These are phyloP conservation scores for Thelonectria olida DNA, from an alignment of 2,329 filamentous ascomycete species.

Conservation along the genomic window DNA sequence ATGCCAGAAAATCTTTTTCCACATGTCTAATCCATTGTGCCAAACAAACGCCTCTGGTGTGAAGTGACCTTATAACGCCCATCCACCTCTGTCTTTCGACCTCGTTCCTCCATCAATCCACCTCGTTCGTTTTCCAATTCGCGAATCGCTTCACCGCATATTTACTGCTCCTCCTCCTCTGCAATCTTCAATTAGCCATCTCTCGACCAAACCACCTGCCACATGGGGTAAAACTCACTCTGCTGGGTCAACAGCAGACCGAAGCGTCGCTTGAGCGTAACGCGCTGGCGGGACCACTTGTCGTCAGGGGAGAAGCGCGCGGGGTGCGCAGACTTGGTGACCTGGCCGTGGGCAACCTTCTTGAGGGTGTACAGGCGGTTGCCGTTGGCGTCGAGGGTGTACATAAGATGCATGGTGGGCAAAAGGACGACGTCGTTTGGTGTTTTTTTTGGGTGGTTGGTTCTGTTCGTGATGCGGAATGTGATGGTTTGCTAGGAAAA, in stretches of 20 bases:
- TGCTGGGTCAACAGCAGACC: slow-evolving; percentile 86
- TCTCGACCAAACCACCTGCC: too few relatives aligned
- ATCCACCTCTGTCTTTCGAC: slow-evolving; percentile 12
- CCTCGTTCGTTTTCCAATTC: not conserved
- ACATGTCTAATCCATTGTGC: slow-evolving; percentile 20
- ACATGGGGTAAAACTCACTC: slow-evolving; percentile 51
- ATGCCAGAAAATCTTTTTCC: slow-evolving; percentile 13
- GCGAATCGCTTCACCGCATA: not conserved
- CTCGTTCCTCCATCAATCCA: not conserved
- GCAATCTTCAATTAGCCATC: slow-evolving; percentile 11
- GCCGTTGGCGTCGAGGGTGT: slow-evolving; percentile 83
- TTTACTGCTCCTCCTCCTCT: slow-evolving; percentile 39
- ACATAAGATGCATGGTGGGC: slow-evolving; percentile 72
- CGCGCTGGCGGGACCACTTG: slow-evolving; percentile 96
- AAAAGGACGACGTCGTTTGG: slow-evolving; percentile 7
- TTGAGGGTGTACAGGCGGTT: slow-evolving; percentile 96
- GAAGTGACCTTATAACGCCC: slow-evolving; percentile 26
- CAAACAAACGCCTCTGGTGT: slow-evolving; percentile 23
- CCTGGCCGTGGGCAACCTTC: slow-evolving; percentile 83
- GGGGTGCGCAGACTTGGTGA: slow-evolving; percentile 96
- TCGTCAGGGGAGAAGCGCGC: slow-evolving; percentile 98
- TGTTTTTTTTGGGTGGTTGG: slow-evolving; percentile 18
- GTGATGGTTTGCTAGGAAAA: slow-evolving; percentile 7
- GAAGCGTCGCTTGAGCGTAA: slow-evolving; percentile 94
- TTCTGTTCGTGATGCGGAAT: slow-evolving; percentile 5